A percentile compares a stretch with the other conserved stretches of the same genome.
phyloP scores from a whole-genome alignment of 352 stramenopile genomes.

The Globisporangium paddicum region DNA sequence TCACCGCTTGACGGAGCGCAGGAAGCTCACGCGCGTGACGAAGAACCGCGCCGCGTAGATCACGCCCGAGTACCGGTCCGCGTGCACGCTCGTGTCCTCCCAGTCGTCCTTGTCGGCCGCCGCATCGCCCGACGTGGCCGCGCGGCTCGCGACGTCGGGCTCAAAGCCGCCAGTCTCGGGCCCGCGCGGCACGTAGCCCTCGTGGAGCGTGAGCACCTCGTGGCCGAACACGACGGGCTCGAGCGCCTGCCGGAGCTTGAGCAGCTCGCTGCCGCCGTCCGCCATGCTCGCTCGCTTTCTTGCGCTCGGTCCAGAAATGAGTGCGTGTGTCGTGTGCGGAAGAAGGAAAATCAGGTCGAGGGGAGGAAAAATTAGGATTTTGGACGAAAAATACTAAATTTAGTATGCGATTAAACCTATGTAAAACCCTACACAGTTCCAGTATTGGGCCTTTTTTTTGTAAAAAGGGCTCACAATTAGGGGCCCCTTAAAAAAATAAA shows the following conservation, averaged over 20 bases:
- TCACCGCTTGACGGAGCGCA: conserved; percentile 65
- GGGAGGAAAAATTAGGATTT: no score
- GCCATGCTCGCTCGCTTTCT: conserved; percentile 3
- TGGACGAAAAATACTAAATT: no score
- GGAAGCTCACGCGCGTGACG: conserved; percentile 76
- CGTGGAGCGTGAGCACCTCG: conserved; percentile 45
- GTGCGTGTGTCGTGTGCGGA: no score
- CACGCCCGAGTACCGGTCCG: conserved; percentile 75
- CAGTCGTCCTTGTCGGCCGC: conserved; percentile 28
- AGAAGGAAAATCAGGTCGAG: no score
- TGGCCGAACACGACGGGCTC: conserved; percentile 49
- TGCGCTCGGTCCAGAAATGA: no score
- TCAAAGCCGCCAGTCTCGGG: conserved; percentile 63
- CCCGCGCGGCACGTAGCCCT: conserved; percentile 63
- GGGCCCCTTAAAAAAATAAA: no score
- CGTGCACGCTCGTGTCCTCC: conserved; percentile 40
- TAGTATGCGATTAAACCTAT: no score
- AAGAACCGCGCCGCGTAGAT: conserved; percentile 86
- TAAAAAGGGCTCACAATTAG: no score
- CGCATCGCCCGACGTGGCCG: background rate
- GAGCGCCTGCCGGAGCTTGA: conserved; percentile 57
- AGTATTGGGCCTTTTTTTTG: no score
- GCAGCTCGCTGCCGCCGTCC: conserved; percentile 45
- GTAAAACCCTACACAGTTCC: no score
- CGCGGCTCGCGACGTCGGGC: conserved; percentile 25